Base-by-base conservation (phyloP, 139 green algal species). In the Pleodorina starrii region DNA sequence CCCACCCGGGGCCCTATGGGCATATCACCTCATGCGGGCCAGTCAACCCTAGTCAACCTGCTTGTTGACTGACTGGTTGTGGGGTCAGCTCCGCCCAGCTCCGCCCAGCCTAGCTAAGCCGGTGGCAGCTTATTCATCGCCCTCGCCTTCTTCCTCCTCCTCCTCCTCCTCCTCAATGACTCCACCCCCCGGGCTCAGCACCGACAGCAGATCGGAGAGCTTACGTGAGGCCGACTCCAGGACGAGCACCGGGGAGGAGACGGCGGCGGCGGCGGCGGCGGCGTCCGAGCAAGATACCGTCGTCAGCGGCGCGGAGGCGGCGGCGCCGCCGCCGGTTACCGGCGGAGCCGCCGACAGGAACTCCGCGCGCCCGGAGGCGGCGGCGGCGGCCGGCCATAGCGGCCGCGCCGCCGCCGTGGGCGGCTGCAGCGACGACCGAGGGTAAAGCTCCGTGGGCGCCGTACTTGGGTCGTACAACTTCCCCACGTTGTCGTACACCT, bases 121-220 rank as follows among this genome's bases (percentile, higher is more conserved):
- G n/a, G n/a, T n/a, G n/a, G n/a, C n/a, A n/a, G n/a, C n/a, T n/a
- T n/a, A n/a, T n/a, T n/a, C n/a, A n/a, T n/a, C n/a, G n/a, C n/a
- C n/a, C n/a, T n/a, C n/a, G n/a, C n/a, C n/a, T 3, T 76, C 35
- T 1, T 44, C 68, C 16, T 76, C 68, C 3, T 76, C 68, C 2
- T 76, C 68, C 68, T 32, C 68, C 46, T 76, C 68, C 68, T 73
- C 63, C 29, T 42, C 21, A 42, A 73, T 73, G 63, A 73, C 63
- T 36, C 29, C 32, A 21, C n/a, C 63, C 29, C 63, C 63, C 5
- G 54, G 25, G 2, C 68, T 32, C 7, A 76, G 68, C 1, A 32
- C 16, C 32, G 68, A n/a, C 16, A 76, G 68, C 68, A 76, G 68
- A 2, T 76, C 36, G 6, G 68, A 48, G 35, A 76, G 68, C 35